Conservation (phyloP, 2,329 filamentous ascomycete species). For the Colletotrichum echinochloae region DNA sequence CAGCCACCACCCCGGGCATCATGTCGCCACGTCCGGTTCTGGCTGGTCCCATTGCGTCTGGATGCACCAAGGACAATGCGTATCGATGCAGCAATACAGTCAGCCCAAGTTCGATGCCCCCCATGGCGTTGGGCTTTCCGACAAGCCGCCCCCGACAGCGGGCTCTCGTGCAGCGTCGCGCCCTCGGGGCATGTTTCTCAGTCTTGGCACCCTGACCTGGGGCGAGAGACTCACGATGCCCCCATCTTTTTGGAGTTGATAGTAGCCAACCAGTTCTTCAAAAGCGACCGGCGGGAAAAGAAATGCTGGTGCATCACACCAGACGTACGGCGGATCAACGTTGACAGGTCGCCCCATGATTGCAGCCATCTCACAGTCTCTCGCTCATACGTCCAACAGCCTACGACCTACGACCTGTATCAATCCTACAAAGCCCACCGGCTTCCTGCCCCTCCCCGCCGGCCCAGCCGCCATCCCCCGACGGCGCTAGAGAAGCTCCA, state of each 20-base stretch:
- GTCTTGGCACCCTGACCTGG: neutral
- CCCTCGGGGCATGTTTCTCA: no score
- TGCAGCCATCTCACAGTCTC: neutral
- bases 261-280: neutral
- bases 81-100: neutral
- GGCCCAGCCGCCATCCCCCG: constrained; percentile 1
- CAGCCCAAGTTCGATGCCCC: neutral
- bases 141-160: no score
- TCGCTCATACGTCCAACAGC: neutral
- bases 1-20: neutral
- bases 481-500: constrained; percentile 29
- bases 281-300: constrained; percentile 5
- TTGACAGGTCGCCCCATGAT: constrained; percentile 10
- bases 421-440: neutral
- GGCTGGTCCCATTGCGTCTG: neutral
- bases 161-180: neutral
- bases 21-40: neutral
- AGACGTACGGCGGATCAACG: neutral
- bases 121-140: neutral
- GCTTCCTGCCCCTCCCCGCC: constrained; percentile 2
- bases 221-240: neutral
- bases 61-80: constrained; percentile 3
- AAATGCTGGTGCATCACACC: constrained; percentile 5
- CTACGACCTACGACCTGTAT: no score
- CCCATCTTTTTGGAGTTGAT: neutral